Base-by-base conservation (phyloP, 2,329 filamentous ascomycete genomes). In the Paraconiothyrium sp. region DNA sequence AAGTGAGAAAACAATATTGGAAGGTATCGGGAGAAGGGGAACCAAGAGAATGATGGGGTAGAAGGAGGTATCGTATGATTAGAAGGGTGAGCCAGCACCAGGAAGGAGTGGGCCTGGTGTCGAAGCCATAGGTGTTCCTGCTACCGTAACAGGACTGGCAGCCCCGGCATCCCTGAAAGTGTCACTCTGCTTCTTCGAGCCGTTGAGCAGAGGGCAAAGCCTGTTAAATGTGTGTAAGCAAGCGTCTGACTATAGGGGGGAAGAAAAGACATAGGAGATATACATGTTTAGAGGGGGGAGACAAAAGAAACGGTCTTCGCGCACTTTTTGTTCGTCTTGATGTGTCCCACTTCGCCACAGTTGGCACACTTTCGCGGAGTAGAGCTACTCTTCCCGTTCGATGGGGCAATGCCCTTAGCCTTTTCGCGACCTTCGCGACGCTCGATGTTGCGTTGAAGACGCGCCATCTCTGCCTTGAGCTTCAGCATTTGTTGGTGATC, bases 301-400 rank as follows among this genome's bases (percentile, higher is more conserved):
- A 39, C 34, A 55, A 43, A 57, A 43, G 43, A 56, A 51, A 44
- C 24, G 30, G 32, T 39, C 48, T 35, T 59, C 37, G n/a, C 69
- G 54, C 62, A 95, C 93, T 97, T 98, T 83, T 97, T 97, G 84
- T 98, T 98, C 51, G 94, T 98, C 81, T 97, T 97, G 84, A 99
- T 99, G 76, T 99, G 95, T 35, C 95, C 95, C 58, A 97, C 91
- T 78, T 95, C 92, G 54, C 95, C 95, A 81, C 95, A 99, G 79
- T 97, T 98, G 68, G 95, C 95, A 81, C 95, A 99, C 83, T 98
- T 98, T 72, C 96, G 87, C 59, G 86, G 84, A 11, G 88, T 90
- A 48, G 84, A 84, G 39, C 83, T 84, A 35, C 77, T 76, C 56
- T 82, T 82, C 48, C 75, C 76, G 77, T 79, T 27, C 71, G 72